Conservation (phyloP, 2,329 filamentous ascomycete genomes). For the Aurifilum marmelostoma region DNA sequence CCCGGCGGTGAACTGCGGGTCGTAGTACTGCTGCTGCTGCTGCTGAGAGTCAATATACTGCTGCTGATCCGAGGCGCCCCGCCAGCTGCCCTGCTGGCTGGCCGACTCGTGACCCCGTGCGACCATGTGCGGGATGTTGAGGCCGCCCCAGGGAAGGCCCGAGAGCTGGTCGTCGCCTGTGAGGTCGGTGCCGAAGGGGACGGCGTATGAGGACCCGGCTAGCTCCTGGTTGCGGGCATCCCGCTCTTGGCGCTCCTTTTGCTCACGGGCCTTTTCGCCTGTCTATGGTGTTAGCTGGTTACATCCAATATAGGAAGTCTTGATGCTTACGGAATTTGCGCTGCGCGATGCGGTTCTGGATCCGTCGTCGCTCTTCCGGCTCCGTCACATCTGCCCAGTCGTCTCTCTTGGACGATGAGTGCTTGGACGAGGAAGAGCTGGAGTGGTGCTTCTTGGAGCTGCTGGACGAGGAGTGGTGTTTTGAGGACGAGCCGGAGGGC, state of each 20-base stretch:
- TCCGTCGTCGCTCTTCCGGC: constrained; percentile 70
- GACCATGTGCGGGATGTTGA: constrained; percentile 62
- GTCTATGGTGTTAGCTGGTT: too few species aligned
- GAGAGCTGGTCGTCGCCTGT: constrained; percentile 56
- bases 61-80: constrained; percentile 7
- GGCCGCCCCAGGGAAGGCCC: constrained; percentile 72
- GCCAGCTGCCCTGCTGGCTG: constrained; percentile 45
- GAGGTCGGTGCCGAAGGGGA: constrained; percentile 63
- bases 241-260: constrained; percentile 67
- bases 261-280: constrained; percentile 73
- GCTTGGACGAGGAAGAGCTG: constrained; percentile 42
- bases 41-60: constrained; percentile 13
- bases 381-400: constrained; percentile 74
- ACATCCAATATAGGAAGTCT: too few species aligned
- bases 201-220: constrained; percentile 66
- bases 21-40: constrained; percentile 26
- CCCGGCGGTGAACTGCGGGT: constrained; percentile 7
- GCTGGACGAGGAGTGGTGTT: constrained; percentile 35
- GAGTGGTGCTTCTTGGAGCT: constrained; percentile 44
- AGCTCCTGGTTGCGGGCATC: constrained; percentile 65
- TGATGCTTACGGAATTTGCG: constrained; percentile 77
- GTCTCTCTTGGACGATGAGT: constrained; percentile 48
- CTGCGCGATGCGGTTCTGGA: constrained; percentile 77
- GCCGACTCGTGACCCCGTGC: constrained; percentile 54
- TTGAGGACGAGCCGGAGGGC: constrained; percentile 38